Base-by-base conservation (phyloP, 805 yeast genomes). In the Peterozyma toletana region DNA sequence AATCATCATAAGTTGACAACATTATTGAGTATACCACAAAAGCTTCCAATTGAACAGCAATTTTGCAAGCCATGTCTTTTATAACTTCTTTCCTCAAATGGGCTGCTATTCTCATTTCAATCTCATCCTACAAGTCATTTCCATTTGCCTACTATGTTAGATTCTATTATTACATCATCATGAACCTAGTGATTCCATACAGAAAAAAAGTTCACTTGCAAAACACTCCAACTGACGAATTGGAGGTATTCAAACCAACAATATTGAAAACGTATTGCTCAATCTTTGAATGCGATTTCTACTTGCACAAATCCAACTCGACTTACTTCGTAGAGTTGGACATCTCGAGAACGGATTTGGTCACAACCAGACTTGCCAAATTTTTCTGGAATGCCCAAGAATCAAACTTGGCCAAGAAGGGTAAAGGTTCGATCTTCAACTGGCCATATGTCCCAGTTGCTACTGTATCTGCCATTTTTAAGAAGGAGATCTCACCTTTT, bases 251-350 rank as follows among this genome's bases (percentile, higher is more conserved):
- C 57, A 64, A 68, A 11, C 67, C 73, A 37, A 56, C 67, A 1
- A 53, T 58, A 11, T 67, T 67, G 50, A 50, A 59, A 17, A 74
- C 89, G 0, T 77, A 76, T 47, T 85, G 84, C 29, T 81, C 91
- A 1, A 78, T 85, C 7, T 63, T 85, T 55, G 97, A 90, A 57
- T 80, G 87, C 56, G 97, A 90, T 61, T 75, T 86, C 67, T 87
- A 87, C 56, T 54, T 88, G 39, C 98, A 90, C 67, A 91, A 90
- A 66, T 78, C 84, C 45, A 91, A 91, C 59, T 80, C 91, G 6
- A 84, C 96, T 1, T 91, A 90, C 62, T 83, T 85, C 55, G 64
- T 70, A 15, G 97, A 90, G 51, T 67, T 87, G 57, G 97, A 90
- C 57, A 70, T 88, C 49, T 79, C 86, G 2, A 77, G 97, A 57